A percentile compares a stretch with the other conserved stretches of the same genome.
phyloP scores from a whole-genome alignment of 140 eudicot species.

The Anethum foeniculum region DNA sequence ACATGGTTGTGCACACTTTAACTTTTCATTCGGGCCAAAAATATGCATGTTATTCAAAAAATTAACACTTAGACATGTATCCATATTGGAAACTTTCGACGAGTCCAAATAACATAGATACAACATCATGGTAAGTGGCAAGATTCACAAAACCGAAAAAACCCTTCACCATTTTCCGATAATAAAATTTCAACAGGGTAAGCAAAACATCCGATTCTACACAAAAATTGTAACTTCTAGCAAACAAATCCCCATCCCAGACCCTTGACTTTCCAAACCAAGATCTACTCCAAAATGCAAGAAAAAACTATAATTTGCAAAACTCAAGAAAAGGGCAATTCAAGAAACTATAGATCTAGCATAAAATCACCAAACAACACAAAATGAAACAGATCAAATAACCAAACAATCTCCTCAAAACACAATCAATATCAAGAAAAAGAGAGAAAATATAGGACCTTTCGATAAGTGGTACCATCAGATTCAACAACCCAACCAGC shows the following conservation, averaged over 20 bases:
- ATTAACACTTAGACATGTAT: neutral
- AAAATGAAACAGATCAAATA: slow-evolving; percentile 21
- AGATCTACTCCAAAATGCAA: slow-evolving; percentile 1
- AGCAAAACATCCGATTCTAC: neutral
- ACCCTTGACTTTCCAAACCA: slow-evolving; percentile 6
- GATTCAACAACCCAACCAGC: slow-evolving; percentile 10
- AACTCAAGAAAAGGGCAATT: slow-evolving; percentile 11
- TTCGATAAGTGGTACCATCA: slow-evolving; percentile 1
- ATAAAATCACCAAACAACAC: neutral
- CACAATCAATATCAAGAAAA: neutral
- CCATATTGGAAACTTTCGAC: neutral
- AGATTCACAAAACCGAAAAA: neutral
- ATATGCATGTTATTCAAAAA: neutral
- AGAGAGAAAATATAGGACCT: neutral
- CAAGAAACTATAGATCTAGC: slow-evolving; percentile 28
- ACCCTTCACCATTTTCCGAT: neutral
- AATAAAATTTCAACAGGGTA: neutral
- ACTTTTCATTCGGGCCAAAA: neutral
- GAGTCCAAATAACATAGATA: neutral
- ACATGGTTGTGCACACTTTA: neutral
- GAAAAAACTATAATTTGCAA: neutral
- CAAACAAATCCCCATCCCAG: neutral
- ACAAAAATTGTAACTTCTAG: neutral
- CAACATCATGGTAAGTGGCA: too few species aligned
- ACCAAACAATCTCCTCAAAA: neutral